Base-by-base conservation (phyloP, 2,329 filamentous ascomycete species). In the Alternaria panax region DNA sequence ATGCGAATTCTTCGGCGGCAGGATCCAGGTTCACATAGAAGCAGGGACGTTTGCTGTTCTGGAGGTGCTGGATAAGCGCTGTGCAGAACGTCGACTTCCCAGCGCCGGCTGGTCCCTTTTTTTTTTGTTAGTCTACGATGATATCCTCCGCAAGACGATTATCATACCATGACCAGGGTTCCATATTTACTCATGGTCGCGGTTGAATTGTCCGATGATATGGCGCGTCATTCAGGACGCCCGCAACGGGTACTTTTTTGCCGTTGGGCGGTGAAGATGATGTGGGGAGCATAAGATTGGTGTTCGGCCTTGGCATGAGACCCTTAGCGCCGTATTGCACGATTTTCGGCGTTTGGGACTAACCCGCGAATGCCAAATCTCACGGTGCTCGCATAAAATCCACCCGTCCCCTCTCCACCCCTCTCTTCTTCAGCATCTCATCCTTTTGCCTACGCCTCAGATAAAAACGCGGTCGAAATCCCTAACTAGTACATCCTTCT, bases 11-110 rank as follows among this genome's bases (percentile, higher is more conserved):
- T 80, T 97, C 93, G 75, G 95, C 95, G 57, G 95, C 95, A 7
- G 95, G 95, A 78, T 99, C 95, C 73, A 99, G 92, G 81, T 99
- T 99, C 76, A 99, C 90, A 81, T 98, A 99, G 85, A 96, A 97
- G 79, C 91, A 92, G 50, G 93, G 96, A n/a, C 93, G 91, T 56
- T 92, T 91, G 79, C 92, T 93, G 75, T 93, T 91, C 71, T 92
- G 89, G 25, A 98, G 89, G 75, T 98, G 92, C 61, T 95, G 93
- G 77, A 98, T 97, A 71, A 99, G 86, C 69, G 92, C 88, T 59
- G 92, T 90, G 83, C 93, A 97, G 80, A 99, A 99, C 63, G 95
- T 99, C 27, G 93, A 96, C 87, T 97, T 99, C 81, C 95, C 95
- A 22, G 93, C 93, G 68, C 93, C 95, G 20, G 95, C 94, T 61